These are phyloP conservation scores for Ganoderma lucidum DNA, from an alignment of 1,284 basidiomycete genomes.

Conservation along the genomic window DNA sequence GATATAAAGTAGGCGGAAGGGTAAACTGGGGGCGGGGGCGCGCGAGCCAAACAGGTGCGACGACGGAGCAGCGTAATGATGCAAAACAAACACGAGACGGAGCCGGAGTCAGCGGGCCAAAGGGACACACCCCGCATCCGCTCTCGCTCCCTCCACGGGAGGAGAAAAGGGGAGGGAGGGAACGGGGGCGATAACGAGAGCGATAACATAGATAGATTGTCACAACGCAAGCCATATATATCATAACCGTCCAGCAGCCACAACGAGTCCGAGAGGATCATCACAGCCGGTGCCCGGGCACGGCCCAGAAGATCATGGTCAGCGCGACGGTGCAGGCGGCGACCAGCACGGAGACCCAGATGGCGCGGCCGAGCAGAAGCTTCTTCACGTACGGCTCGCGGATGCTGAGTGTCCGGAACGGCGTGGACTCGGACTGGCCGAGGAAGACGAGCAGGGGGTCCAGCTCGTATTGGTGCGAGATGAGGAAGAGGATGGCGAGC, in stretches of 20 bases:
- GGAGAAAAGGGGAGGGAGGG: background rate
- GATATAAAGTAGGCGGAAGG: constrained; percentile 36
- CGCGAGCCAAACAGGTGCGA: constrained; percentile 23
- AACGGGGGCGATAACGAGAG: background rate
- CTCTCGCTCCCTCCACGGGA: constrained; percentile 15
- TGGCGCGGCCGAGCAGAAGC: constrained; percentile 85
- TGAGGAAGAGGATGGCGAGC: constrained; percentile 88
- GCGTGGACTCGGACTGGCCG: constrained; percentile 88
- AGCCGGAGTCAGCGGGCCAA: background rate
- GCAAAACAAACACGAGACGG: constrained; percentile 12
- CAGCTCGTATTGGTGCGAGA: constrained; percentile 96
- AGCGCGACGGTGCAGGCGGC: constrained; percentile 75
- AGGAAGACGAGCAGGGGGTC: constrained; percentile 92
- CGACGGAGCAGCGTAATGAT: constrained; percentile 32
- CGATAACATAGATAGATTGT: constrained; percentile 26
- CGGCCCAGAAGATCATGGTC: constrained; percentile 90
- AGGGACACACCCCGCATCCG: constrained; percentile 14
- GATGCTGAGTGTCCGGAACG: constrained; percentile 90
- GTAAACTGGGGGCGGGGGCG: constrained; percentile 10
- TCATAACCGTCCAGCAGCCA: constrained; percentile 4
- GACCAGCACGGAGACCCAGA: constrained; percentile 84
- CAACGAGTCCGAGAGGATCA: background rate
- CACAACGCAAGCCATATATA: constrained; percentile 13
- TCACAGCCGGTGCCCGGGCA: constrained; percentile 87
- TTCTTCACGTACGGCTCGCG: constrained; percentile 93